Percentiles rank a stretch among this genome's conserved stretches.
phyloP scores from a whole-genome alignment of 331 rosid species.

The Stylosanthes scabra region DNA sequence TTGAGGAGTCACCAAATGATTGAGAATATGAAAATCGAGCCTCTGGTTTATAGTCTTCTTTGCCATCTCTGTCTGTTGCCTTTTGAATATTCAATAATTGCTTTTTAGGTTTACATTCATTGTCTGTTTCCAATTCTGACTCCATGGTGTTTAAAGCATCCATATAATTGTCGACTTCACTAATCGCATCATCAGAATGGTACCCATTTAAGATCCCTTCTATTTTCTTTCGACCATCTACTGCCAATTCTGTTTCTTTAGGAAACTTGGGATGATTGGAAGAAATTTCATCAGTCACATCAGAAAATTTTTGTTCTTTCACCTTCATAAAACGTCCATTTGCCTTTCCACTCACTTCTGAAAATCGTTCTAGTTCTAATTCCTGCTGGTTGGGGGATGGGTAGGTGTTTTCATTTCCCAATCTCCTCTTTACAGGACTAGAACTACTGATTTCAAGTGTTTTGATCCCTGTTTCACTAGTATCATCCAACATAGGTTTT shows the following conservation, averaged over 20 bases:
- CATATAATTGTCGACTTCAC: slow-evolving; percentile 90
- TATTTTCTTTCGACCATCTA: slow-evolving; percentile 55
- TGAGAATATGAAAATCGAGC: slow-evolving; percentile 69
- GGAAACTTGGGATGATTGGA: slow-evolving; percentile 43
- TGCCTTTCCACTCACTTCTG: slow-evolving; percentile 40
- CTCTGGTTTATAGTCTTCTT: slow-evolving; percentile 49
- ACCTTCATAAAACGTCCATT: slow-evolving; percentile 52
- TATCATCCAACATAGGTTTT: slow-evolving; percentile 52
- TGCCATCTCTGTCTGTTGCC: slow-evolving; percentile 48
- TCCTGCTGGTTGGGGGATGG: slow-evolving; percentile 64
- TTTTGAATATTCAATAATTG: slow-evolving; percentile 47
- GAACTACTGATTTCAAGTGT: slow-evolving; percentile 78
- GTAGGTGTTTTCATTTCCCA: slow-evolving; percentile 52
- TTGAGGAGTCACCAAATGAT: slow-evolving; percentile 69
- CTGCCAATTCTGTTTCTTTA: slow-evolving; percentile 53
- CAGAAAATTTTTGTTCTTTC: slow-evolving; percentile 57
- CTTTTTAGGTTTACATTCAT: slow-evolving; percentile 61
- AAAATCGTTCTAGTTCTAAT: slow-evolving; percentile 44
- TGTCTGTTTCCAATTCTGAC: slow-evolving; percentile 85
- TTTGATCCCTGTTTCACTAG: slow-evolving; percentile 66
- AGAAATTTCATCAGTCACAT: slow-evolving; percentile 48
- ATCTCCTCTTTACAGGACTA: slow-evolving; percentile 62
- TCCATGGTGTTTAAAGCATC: slow-evolving; percentile 93
- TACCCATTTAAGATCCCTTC: slow-evolving; percentile 60
- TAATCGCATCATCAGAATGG: slow-evolving; percentile 72